Base-by-base conservation (phyloP, 192 early-diverging fungal species). In the Kappamyces sp. region DNA sequence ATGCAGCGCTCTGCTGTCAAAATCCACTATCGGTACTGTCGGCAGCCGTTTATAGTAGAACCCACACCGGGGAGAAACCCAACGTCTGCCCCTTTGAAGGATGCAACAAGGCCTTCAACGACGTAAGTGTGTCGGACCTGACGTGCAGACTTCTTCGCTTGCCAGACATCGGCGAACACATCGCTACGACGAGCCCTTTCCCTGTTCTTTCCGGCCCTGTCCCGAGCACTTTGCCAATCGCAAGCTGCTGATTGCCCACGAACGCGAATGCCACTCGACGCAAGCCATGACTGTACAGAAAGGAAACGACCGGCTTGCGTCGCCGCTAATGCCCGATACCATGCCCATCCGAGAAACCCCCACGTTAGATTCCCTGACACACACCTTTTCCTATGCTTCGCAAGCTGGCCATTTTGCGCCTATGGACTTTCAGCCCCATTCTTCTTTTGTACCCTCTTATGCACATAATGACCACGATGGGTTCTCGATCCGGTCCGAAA, bases 1-100 rank as follows among this genome's bases (percentile, higher is more conserved):
- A 89, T 91, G 67, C 90, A 91, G 80, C 74, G 86, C 47, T 89
- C 86, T 5, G 90, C 90, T 52, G 67, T 91, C 59, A 87, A 83
- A 2, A 87, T 91, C 32, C 90, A 91, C 67, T 67, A 77, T 52
- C 82, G 89, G 57, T 59, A 38, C 37, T 7, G 6, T 6, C 52
- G 51, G 65, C 88, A 57, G 84, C 83, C 2, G 87, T 91, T 15
- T 84, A 89, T 67, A 79, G 83, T 77, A 74, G 86, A 37, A 84
- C 80, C 10, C 89, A 90, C 65, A 88, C 89, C 8, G 87, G 87
- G 40, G 89, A 89, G 57, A 76, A 76, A 52, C 88, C 88, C 3
- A 86, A 75, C 69, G 77, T 70, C 57, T 90, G 88, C 59, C 79
- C 63, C 1, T 71, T 80, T 61, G 68, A 70, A 9, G 81, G 74